Base-by-base conservation (phyloP, 768 basidiomycete genomes). In the Scleroderma citrinum region DNA sequence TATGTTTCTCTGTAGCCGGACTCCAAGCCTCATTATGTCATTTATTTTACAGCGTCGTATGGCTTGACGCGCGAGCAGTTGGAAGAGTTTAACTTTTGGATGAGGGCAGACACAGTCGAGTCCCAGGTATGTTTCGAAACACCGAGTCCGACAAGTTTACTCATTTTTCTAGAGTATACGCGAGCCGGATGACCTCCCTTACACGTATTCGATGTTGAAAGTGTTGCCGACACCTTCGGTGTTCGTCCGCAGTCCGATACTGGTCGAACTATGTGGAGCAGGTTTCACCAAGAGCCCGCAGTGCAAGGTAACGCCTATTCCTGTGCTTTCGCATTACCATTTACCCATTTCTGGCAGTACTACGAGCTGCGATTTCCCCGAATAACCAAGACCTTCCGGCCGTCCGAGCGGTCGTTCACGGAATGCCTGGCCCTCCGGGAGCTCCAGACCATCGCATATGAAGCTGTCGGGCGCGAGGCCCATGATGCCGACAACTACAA, bases 341-440 rank as follows among this genome's bases (percentile, higher is more conserved):
- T 46, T 31, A 39, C 26, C 23, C 47, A 53, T 29, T 2, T 39
- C 35, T 19, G 49, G 13, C 51, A 92, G 89, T 73, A 83, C 58
- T 93, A 93, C 60, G 88, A 88, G 54, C 71, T 92, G 5, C 83
- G 92, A 19, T 94, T 87, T 62, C 89, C 92, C 0, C 75, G 92
- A 43, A 73, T 94, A 26, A 75, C 76, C 30, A 93, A 92, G 60
- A 67, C 83, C 2, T 79, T 78, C 62, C 78, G 83, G 7, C 58
- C 69, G 0, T 65, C 61, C 20, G 87, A 91, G 51, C 77, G 91
- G 16, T 61, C 69, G n/a, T 90, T 87, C 83, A 67, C 61, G 30
- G 80, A 83, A 30, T 75, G 75, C 17, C 57, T 75, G 26, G 69
- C 71, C 20, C 67, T 83, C 3, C 64, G 73, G 19, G 71, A 72